phyloP scores from a whole-genome alignment of 2,329 filamentous ascomycete genomes.

The Raffaelea albimanens region DNA sequence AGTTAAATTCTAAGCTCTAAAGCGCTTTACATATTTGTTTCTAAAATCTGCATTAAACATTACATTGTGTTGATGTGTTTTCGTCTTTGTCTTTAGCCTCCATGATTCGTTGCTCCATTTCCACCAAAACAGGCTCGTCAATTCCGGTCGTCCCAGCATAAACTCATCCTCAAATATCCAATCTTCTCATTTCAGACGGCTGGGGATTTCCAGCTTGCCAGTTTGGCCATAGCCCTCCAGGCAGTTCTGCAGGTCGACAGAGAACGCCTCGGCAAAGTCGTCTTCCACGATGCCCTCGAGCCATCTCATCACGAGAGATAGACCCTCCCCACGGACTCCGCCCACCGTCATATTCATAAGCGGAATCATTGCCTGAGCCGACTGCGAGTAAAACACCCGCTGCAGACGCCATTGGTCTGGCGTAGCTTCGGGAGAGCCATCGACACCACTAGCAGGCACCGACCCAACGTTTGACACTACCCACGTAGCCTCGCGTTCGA shows the following conservation, averaged over 20 bases:
- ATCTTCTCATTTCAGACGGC: too few species aligned
- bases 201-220: neutral
- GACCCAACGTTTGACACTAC: conserved; percentile 44
- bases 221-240: conserved; percentile 9
- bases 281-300: conserved; percentile 33
- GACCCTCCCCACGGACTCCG: conserved; percentile 29
- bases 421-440: conserved; percentile 3
- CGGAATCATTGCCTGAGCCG: conserved; percentile 31
- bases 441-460: conserved; percentile 12
- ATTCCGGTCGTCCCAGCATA: too few species aligned
- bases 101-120: too few species aligned
- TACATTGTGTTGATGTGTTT: too few species aligned
- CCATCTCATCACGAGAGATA: conserved; percentile 38
- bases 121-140: too few species aligned
- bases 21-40: too few species aligned
- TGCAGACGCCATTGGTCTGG: conserved; percentile 25
- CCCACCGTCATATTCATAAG: conserved; percentile 36
- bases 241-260: conserved; percentile 25
- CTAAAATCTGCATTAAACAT: too few species aligned
- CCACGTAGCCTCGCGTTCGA: conserved; percentile 33
- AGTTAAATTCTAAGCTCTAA: too few species aligned
- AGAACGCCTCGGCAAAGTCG: conserved; percentile 26
- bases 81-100: too few species aligned
- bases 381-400: conserved; percentile 40
- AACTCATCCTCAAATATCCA: too few species aligned